A percentile compares a stretch with the other conserved stretches of the same genome.
Evolutionary conservation across 371 early-diverging fungal species (phyloP).

Genomic region (Choanephora cucurbitarum): DNA sequence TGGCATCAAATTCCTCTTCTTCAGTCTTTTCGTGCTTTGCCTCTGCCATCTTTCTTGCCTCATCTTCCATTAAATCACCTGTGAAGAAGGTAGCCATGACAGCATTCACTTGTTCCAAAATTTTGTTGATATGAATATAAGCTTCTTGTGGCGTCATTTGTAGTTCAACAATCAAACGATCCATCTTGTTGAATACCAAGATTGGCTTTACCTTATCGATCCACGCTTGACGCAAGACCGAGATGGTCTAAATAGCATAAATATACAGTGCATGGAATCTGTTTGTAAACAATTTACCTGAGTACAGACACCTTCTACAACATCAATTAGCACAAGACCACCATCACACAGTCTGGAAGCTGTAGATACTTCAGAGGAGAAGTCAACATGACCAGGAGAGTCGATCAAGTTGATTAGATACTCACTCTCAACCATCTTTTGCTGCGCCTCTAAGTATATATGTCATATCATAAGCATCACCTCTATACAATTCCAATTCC

Average conservation of each 20-base stretch:
- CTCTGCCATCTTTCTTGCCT: slow-evolving; percentile 72
- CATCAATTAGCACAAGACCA: slow-evolving; percentile 97
- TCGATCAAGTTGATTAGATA: slow-evolving; percentile 98
- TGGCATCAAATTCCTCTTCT: slow-evolving; percentile 45
- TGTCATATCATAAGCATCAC: background rate
- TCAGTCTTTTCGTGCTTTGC: slow-evolving; percentile 32
- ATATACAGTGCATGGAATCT: too few species aligned
- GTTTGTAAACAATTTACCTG: too few species aligned
- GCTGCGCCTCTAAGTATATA: slow-evolving; percentile 11
- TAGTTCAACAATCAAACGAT: slow-evolving; percentile 93
- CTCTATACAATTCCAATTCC: background rate
- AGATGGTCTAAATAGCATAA: slow-evolving; percentile 73
- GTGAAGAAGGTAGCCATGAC: slow-evolving; percentile 93
- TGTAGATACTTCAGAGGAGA: slow-evolving; percentile 95
- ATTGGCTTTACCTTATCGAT: slow-evolving; percentile 86
- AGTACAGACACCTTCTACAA: slow-evolving; percentile 98
- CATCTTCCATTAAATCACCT: slow-evolving; percentile 86
- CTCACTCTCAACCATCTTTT: slow-evolving; percentile 54
- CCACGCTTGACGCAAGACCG: slow-evolving; percentile 95
- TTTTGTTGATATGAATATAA: slow-evolving; percentile 84
- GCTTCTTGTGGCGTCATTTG: slow-evolving; percentile 92
- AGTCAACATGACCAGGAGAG: slow-evolving; percentile 99
- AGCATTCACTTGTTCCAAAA: slow-evolving; percentile 95
- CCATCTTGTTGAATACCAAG: slow-evolving; percentile 99
- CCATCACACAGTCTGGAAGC: slow-evolving; percentile 98